Base-by-base conservation (phyloP, 306 rosid species). In the Dicorynia guianensis region DNA sequence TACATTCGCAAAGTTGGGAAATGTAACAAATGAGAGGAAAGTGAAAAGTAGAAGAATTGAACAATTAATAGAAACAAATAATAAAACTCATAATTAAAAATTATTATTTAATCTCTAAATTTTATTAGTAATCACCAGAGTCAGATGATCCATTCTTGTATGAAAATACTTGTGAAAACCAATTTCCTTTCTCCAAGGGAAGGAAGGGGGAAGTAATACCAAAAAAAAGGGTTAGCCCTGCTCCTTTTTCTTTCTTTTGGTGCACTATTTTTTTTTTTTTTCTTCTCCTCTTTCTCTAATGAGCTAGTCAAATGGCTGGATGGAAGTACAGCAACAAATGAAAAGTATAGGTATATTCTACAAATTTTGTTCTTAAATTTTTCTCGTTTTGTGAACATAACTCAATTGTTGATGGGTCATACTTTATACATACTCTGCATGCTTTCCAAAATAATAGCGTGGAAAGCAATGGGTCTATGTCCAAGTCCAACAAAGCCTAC, bases 371-470 rank as follows among this genome's bases (percentile, higher is more conserved):
- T 44, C 30, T 25, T 25, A 25, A 1, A 73, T 35, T 55, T 33
- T 58, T 52, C 35, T 69, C 19, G 69, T 40, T 80, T 72, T 54
- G 38, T 63, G 68, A 79, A 80, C 82, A 76, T 36, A 55, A 72
- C 67, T 36, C 20, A 67, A 60, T 15, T 52, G 40, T 53, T 57
- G 49, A 67, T 14, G 58, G 12, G 46, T 38, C 68, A 77, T 56
- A 25, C 17, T 64, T 71, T 61, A 71, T 74, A 75, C 44, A 36
- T 67, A 43, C 54, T 58, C 18, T 35, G 71, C 85, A 77, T 83
- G 85, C 84, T 81, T 81, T 79, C 80, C 88, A 72, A 78, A 71
- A 57, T 53, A 75, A 75, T 78, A 78, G 71, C 83, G 78, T 81
- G 86, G 81, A 80, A 83, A 63, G 62, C 80, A 64, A 70, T 18